Conservation (phyloP, 345 rosid species). For the Dovyalis caffra region DNA sequence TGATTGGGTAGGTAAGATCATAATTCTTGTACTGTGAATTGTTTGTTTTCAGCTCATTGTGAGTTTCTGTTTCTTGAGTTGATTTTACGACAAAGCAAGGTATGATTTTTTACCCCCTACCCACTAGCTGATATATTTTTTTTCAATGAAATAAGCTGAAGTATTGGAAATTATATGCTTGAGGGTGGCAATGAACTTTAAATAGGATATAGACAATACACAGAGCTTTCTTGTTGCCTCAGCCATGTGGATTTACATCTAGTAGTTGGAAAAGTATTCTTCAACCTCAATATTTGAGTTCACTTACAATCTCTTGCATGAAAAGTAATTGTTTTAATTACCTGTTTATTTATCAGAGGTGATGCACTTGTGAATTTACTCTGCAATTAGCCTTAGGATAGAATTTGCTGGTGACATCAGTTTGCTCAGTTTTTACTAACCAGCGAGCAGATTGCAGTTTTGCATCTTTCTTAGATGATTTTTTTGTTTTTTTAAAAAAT, state of each 20-base stretch:
- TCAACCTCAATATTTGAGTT: neutral
- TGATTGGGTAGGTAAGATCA: constrained; percentile 75
- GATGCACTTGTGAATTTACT: neutral
- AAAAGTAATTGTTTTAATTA: neutral
- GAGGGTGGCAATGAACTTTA: too few relatives aligned
- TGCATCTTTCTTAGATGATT: neutral
- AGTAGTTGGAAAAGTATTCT: neutral
- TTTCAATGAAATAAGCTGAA: neutral
- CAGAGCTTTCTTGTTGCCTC: neutral
- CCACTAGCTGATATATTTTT: too few relatives aligned
- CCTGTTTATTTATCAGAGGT: neutral
- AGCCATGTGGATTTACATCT: neutral
- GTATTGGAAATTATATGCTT: neutral
- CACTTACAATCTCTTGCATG: neutral
- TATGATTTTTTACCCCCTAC: too few relatives aligned
- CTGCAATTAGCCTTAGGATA: neutral
- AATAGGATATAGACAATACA: neutral
- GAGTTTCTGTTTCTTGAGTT: too few relatives aligned
- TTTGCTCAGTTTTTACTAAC: too few relatives aligned
- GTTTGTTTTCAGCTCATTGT: neutral
- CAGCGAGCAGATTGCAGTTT: neutral
- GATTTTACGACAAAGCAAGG: neutral
- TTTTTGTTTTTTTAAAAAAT: too few relatives aligned
- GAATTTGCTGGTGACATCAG: neutral
- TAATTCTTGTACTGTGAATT: neutral